Evolutionary conservation across 371 early-diverging fungal species (phyloP), one percentile per base, ranked within the genome.

Genomic region (Massospora cicadina): DNA sequence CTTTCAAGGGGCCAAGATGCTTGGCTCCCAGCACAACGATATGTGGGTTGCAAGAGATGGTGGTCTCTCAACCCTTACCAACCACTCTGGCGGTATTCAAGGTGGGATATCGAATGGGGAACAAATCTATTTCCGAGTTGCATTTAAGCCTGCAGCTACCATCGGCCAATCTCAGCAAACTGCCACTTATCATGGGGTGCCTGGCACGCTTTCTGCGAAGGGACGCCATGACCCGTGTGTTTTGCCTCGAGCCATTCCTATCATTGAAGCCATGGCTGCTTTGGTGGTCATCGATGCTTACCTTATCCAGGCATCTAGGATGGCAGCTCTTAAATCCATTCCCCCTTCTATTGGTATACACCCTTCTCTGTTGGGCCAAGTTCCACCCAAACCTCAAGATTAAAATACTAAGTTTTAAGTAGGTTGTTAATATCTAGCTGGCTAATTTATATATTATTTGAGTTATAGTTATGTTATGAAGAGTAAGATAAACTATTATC

Each of bases 221-320:
- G 98, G 98, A 54, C 79, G 98, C 32, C 98, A 98, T 72, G 98
- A 98, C 73, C 98, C 98, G 10, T 98, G 93, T 64, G 98, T 98
- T 0, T 86, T 94, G 17, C 89, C 95, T 5, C 76, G 98, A 33
- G 98, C 98, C 2, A 90, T 91, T 17, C 95, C 98, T 24, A 98
- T 98, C 69, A 96, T 98, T 33, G 98, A 95, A 77, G 77, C 93
- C 13, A 98, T 98, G 98, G 91, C 98, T 12, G 81, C 93, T 0
- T 71, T 95, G 63, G 89, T 86, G 32, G 76, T 95, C 54, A 95
- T 95, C 90, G 98, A 98, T 71, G 78, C 80, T 21, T 72, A 77
- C 13, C 65, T 86, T 68, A 79, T 79, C 68, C 87, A 86, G 71
- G 74, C 83, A 66, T 71, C 85, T 63, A 77, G 87, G 56, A 74